Base-by-base conservation (phyloP, 306 rosid species). In the Trifolium subterraneum region DNA sequence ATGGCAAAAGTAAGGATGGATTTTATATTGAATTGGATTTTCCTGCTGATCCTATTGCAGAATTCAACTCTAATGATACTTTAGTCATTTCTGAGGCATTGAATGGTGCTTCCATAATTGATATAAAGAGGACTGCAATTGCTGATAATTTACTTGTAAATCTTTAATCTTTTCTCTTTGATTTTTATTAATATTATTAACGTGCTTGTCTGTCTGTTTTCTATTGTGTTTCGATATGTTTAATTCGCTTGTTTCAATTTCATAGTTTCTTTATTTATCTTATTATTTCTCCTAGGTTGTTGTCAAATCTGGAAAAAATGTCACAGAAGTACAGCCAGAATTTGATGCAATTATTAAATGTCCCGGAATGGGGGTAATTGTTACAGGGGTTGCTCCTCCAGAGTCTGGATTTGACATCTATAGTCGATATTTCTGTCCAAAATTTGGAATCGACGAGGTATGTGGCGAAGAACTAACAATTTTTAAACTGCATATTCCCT, bases 361-460 rank as follows among this genome's bases (percentile, higher is more conserved):
- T 71, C 94, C 96, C 2, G 92, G 87, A 73, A 38, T 16, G 19
- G 98, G 97, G 70, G 1, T 93, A 23, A 79, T 87, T 72, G 80
- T 86, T 73, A 61, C 97, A 1, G 96, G 84, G 36, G 47, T 51
- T 60, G 85, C 96, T 69, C 84, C 90, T 73, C 79, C 86, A 1
- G 88, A 74, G 36, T 91, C 94, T 0, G 87, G 81, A 47, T 91
- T 88, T 82, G 97, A 93, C 62, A 84, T 91, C 81, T 82, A 70
- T 72, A 89, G 88, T 66, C 75, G 96, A 54, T 86, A 1, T 78
- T 91, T 91, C 80, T 70, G 75, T 77, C 98, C 96, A 7, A 86
- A 88, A 78, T 0, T 6, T 9, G 90, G 94, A 64, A 56, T 91
- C 82, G 77, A 84, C 44, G 97, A 91, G 96, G 98, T 88, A 81